Evolutionary conservation across 2,329 filamentous ascomycete genomes (phyloP), one percentile per base, ranked within the genome.

Genomic region (Clarireedia monteithiana): DNA sequence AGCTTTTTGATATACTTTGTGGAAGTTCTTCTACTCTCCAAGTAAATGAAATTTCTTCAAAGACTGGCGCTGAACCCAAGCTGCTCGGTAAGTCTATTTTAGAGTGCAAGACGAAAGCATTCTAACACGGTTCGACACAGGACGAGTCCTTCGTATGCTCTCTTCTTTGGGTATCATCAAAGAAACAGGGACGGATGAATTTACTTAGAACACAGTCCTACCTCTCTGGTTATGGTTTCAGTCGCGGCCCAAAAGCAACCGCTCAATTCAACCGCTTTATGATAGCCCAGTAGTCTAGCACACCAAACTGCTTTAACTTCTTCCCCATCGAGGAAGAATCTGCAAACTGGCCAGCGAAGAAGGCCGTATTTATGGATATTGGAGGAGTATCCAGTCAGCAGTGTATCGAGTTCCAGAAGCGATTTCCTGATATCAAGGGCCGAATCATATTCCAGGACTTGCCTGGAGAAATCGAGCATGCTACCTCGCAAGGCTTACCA

Each of bases 381-480:
- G 27, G 39, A 9, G 53, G 48, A 1, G 53, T 23, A 1, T 38
- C 36, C 0, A 48, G 53, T 15, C 48, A 44, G 7, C 48, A 56
- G 15, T 40, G 26, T 23, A 39, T 46, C 9, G 53, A 47, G 26
- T 50, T 56, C 3, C 15, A 10, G 15, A 27, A 36, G 26, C 5
- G 40, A 15, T 56, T 45, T 7, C 53, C 48, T 2, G 14, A 46
- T 12, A 27, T 56, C 1, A 27, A 20, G 6, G 40, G 65, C 47
- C 61, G 66, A 3, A 59, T 74, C 5, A 64, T 75, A 4, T 58
- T 77, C 2, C 71, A 77, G 57, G 75, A 77, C 55, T 59, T 68
- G 1, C 68, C 68, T 0, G 6, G 34, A 26, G 34, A 39, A 6
- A 24, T 58, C 0, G 56, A 66, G 27, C 36, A 48, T 23, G 64